A percentile compares a stretch with the other conserved stretches of the same genome.
Evolutionary conservation across 1,284 basidiomycete species (phyloP).

Genomic region (Mycena citricolor): DNA sequence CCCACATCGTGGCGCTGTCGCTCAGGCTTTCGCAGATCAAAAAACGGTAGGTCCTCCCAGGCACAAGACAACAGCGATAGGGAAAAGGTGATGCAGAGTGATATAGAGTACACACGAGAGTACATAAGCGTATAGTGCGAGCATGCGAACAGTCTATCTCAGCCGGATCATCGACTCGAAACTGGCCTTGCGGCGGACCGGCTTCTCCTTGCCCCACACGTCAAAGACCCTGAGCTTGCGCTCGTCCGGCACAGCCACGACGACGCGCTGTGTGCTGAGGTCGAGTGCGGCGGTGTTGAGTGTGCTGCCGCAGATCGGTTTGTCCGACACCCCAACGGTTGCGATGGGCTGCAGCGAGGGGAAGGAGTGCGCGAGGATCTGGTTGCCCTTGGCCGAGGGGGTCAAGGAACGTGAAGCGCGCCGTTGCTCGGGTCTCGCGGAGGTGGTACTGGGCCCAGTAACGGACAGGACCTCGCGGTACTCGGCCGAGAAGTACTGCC

Average conservation of each 20-base stretch:
- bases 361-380: constrained; percentile 56
- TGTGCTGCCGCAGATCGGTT: constrained; percentile 44
- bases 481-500: constrained; percentile 82
- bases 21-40: too few relatives aligned
- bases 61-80: too few relatives aligned
- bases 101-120: too few relatives aligned
- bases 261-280: constrained; percentile 43
- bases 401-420: constrained; percentile 5
- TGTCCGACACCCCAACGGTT: constrained; percentile 40
- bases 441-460: constrained; percentile 56
- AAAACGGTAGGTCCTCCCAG: too few relatives aligned
- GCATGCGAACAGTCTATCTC: too few relatives aligned
- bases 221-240: constrained; percentile 53
- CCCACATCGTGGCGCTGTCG: too few relatives aligned
- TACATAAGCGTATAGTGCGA: too few relatives aligned
- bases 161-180: too few relatives aligned
- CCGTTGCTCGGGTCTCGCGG: constrained; percentile 20
- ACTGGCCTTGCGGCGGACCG: constrained; percentile 42
- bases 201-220: constrained; percentile 53
- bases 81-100: too few relatives aligned
- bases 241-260: constrained; percentile 49
- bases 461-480: constrained; percentile 88
- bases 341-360: constrained; percentile 48
- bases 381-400: constrained; percentile 37
- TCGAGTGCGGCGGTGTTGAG: constrained; percentile 31